Percentiles rank a stretch among this genome's conserved stretches.
These are phyloP conservation scores for Ustulina deusta DNA, from an alignment of 2,329 filamentous ascomycete genomes.

Conservation along the genomic window DNA sequence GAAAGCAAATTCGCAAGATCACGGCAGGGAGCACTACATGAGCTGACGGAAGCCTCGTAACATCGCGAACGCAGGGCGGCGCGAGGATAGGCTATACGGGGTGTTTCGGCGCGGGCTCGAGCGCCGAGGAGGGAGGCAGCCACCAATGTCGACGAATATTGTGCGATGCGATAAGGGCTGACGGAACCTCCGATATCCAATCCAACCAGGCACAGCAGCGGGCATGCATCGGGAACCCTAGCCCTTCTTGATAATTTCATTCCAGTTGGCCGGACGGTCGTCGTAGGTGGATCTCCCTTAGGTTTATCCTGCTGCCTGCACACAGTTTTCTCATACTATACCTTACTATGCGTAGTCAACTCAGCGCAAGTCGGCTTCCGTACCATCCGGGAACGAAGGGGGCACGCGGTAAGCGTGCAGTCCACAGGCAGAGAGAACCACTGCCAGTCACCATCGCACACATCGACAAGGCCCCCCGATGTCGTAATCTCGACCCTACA, in stretches of 20 bases:
- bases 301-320: slow-evolving; percentile 30
- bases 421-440: slow-evolving; percentile 21
- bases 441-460: slow-evolving; percentile 38
- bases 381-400: slow-evolving; percentile 29
- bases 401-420: slow-evolving; percentile 17
- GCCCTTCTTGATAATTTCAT: slow-evolving; percentile 1
- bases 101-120: not conserved
- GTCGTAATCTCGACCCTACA: slow-evolving; percentile 28
- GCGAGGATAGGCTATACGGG: not conserved
- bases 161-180: slow-evolving; percentile 33
- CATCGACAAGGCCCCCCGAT: slow-evolving; percentile 29
- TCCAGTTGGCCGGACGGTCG: slow-evolving; percentile 22
- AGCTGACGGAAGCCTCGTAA: slow-evolving; percentile 17
- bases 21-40: slow-evolving; percentile 6
- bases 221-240: slow-evolving; percentile 26
- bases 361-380: slow-evolving; percentile 21
- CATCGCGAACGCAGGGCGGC: slow-evolving; percentile 18
- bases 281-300: slow-evolving; percentile 22
- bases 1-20: slow-evolving; percentile 5
- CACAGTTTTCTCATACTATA: slow-evolving; percentile 1
- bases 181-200: slow-evolving; percentile 14
- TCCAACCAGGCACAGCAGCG: slow-evolving; percentile 17
- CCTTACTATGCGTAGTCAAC: slow-evolving; percentile 5
- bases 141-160: slow-evolving; percentile 2
- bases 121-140: not conserved